These are phyloP conservation scores for Fusarium nelsonii DNA, from an alignment of 2,329 filamentous ascomycete genomes.

Conservation along the genomic window DNA sequence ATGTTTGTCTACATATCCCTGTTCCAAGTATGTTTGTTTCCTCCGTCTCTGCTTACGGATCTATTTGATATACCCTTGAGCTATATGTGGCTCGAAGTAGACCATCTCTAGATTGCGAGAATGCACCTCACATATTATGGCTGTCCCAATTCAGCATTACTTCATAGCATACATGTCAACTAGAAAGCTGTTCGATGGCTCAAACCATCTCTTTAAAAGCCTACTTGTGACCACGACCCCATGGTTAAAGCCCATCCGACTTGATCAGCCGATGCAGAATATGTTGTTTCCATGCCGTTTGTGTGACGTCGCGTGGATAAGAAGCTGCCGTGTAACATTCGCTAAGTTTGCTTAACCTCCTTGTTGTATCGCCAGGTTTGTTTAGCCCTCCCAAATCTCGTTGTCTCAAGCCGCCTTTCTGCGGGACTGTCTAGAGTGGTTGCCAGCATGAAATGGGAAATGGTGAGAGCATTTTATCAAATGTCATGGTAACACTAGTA, in stretches of 20 bases:
- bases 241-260: constrained; percentile 2
- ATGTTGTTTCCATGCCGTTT: constrained; percentile 14
- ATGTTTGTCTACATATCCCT: constrained; percentile 20
- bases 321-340: constrained; percentile 29
- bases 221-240: not conserved
- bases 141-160: constrained; percentile 1
- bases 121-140: not conserved
- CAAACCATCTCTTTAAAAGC: not conserved
- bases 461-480: not conserved
- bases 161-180: constrained; percentile 4
- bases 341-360: constrained; percentile 17
- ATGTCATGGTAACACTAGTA: constrained; percentile 31
- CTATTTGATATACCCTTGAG: constrained; percentile 27
- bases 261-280: constrained; percentile 17
- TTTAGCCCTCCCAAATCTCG: constrained; percentile 12
- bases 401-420: constrained; percentile 6
- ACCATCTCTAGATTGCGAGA: constrained; percentile 17
- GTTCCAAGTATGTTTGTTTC: constrained; percentile 19
- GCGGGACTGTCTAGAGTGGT: not conserved
- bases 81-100: constrained; percentile 10
- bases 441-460: constrained; percentile 1
- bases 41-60: constrained; percentile 21
- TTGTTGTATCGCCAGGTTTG: not conserved
- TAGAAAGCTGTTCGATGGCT: not conserved
- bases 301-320: constrained; percentile 8